Percentiles rank a stretch among this genome's conserved stretches.
Conservation (phyloP, 2,329 filamentous ascomycete genomes). For the Sporothrix luriei region DNA sequence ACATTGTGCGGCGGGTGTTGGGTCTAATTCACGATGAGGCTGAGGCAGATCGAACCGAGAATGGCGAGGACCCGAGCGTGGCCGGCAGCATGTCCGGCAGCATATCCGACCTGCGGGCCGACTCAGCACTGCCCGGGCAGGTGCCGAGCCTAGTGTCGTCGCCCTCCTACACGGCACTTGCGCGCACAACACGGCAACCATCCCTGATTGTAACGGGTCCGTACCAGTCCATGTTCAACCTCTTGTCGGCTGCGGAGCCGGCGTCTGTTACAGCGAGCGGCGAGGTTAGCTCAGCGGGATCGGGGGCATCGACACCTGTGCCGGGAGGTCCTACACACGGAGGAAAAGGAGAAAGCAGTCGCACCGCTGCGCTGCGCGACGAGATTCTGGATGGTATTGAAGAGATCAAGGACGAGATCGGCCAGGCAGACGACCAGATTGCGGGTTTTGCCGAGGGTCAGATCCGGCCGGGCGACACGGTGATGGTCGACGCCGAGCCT, state of each 20-base stretch:
- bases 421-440: constrained; percentile 90
- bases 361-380: constrained; percentile 72
- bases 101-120: constrained; percentile 40
- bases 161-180: background rate
- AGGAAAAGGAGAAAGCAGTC: constrained; percentile 40
- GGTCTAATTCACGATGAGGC: constrained; percentile 90
- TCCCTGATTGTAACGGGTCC: constrained; percentile 58
- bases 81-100: constrained; percentile 48
- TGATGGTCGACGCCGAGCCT: constrained; percentile 78
- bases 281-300: constrained; percentile 37
- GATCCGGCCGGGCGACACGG: constrained; percentile 89
- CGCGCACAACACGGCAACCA: constrained; percentile 34
- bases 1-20: constrained; percentile 87
- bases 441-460: constrained; percentile 85
- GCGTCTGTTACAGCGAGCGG: constrained; percentile 41
- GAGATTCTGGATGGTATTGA: constrained; percentile 93
- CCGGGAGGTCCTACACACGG: constrained; percentile 17
- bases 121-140: constrained; percentile 45
- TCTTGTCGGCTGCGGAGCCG: constrained; percentile 68
- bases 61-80: constrained; percentile 51
- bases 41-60: constrained; percentile 70
- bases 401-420: constrained; percentile 94
- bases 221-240: constrained; percentile 81
- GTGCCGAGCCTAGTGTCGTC: constrained; percentile 36
- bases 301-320: constrained; percentile 55